Evolutionary conservation across 176 grass and related monocot species (phyloP), one percentile per base, ranked within the genome.

Genomic region (Juncus inflexus): DNA sequence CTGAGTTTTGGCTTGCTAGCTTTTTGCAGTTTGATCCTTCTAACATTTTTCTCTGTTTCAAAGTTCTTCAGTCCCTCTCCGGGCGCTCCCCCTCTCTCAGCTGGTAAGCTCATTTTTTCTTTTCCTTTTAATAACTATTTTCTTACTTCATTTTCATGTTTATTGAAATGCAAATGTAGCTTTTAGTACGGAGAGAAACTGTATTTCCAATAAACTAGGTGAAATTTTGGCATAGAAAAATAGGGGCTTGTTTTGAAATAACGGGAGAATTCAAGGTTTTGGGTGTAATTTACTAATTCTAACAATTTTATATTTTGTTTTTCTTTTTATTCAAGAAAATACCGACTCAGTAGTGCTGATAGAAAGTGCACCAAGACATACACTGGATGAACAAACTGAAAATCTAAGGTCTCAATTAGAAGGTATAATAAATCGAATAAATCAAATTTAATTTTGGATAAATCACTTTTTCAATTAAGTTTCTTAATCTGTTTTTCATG

Each of bases 11-110:
- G 74, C 58, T 61, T 77, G 54, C 9, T 77, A 43, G 61, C 19
- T 35, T 56, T 58, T 38, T 77, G 52, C 37, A 58, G 61, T 38
- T 61, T 77, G 12, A 50, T 66, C n/a, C 56, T 77, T 16, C 40
- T 77, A 39, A 68, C 63, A 6, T 77, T 50, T 19, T 59, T 60
- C 63, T 61, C 63, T 67, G 28, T 77, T 56, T 35, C 54, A 8
- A 77, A 61, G 40, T 11, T 77, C 74, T 77, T 77, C 74, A 59
- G 54, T 66, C 54, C 42, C 5, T 66, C 63, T 67, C n/a, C n/a
- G n/a, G n/a, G n/a, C n/a, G n/a, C n/a, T n/a, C 7, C 52, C 39
- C 63, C 41, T 56, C 47, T 67, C 14, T 50, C 56, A 28, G 19
- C 19, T 28, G 35, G 74, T 77, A 37, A 67, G 50, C 15, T 60